Evolutionary conservation across 1,284 basidiomycete genomes (phyloP), one percentile per base, ranked within the genome.

Genomic region (Puccinia horiana): DNA sequence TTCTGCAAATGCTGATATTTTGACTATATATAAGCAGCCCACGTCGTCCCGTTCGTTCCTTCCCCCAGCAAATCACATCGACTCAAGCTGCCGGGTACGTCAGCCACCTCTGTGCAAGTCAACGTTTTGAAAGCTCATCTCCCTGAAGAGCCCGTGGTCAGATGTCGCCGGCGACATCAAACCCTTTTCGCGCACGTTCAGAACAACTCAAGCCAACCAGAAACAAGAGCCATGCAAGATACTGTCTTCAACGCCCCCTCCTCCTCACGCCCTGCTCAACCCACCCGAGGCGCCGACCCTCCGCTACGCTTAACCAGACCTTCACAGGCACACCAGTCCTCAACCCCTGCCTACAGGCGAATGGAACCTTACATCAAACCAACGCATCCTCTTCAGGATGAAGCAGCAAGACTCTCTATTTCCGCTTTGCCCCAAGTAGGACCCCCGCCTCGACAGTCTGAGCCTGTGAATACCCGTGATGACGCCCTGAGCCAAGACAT

Each of bases 301-400:
- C 26, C 56, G n/a, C 26, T 58, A 4, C 56, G 56, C 4, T 58
- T 29, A 4, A 32, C 5, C 5, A 26, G 56, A 29, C 29, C 29
- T 32, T n/a, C 56, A 9, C 56, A 29, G 3, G 20, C 9, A 2
- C 56, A 32, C 56, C 26, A 29, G 56, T 58, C 56, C 56, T 29
- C 56, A 6, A 29, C n/a, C n/a, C n/a, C 56, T 9, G 56, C 20
- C 3, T 58, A 58, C 29, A 4, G 56, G 56, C 56, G 56, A 8
- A 58, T 58, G 56, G 56, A 58, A n/a, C 56, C 56, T 6, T 58
- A 58, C 29, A 58, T 58, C 56, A 58, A 58, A n/a, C 56, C 56
- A 58, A 14, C 56, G 5, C 56, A 14, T 29, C 26, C 16, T 29
- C 56, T 58, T 26, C 5, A 6, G 8, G 56, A 58, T 6, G 56